Conservation (phyloP, 108 stramenopile genomes). For the Cyclotella choctawhatcheeana region DNA sequence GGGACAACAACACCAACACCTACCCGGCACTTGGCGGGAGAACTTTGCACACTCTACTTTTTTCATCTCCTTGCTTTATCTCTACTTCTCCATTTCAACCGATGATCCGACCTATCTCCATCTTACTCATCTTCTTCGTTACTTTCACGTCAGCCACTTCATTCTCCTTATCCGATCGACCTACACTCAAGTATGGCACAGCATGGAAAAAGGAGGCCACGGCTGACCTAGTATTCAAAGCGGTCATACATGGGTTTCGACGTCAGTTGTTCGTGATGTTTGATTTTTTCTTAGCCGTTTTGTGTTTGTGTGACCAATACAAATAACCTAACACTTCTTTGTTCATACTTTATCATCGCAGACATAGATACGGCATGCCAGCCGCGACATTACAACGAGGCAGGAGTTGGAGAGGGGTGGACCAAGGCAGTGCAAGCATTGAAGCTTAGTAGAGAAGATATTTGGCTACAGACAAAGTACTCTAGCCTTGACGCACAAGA, state of each 20-base stretch:
- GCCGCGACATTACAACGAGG: slow-evolving; percentile 68
- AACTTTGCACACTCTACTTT: background rate
- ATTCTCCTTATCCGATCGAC: slow-evolving; percentile 32
- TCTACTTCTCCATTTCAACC: background rate
- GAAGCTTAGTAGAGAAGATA: slow-evolving; percentile 32
- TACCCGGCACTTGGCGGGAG: no score
- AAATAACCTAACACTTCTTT: no score
- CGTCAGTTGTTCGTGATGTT: no score
- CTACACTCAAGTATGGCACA: slow-evolving; percentile 58
- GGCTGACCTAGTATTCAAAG: slow-evolving; percentile 44
- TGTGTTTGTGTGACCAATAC: no score
- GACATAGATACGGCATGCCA: slow-evolving; percentile 73
- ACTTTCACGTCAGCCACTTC: background rate
- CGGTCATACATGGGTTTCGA: slow-evolving; percentile 56
- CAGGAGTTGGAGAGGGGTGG: slow-evolving; percentile 56
- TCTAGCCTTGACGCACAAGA: slow-evolving; percentile 60
- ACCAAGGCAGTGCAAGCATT: slow-evolving; percentile 20
- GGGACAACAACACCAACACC: no score
- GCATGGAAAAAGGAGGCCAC: slow-evolving; percentile 73
- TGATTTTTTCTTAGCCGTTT: no score
- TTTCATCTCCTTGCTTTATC: background rate
- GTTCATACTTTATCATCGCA: no score
- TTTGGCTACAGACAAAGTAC: slow-evolving; percentile 71
- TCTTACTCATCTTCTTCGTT: background rate
- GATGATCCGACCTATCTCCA: background rate